A percentile compares a stretch with the other conserved stretches of the same genome.
These are phyloP conservation scores for Rosa chinensis DNA, from an alignment of 306 rosid genomes.

Conservation along the genomic window DNA sequence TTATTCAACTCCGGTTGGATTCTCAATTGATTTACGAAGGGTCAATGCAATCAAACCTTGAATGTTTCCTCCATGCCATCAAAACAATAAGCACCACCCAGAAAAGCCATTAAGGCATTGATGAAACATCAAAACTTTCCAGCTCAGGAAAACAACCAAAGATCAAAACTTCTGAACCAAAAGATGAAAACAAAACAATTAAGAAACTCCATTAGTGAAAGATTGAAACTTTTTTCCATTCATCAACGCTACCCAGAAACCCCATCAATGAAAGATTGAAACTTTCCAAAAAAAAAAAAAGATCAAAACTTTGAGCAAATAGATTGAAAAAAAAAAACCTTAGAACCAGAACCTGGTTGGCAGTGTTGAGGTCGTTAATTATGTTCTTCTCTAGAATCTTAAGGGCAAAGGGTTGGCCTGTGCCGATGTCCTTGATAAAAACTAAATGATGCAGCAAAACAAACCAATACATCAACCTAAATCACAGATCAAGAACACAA, in stretches of 20 bases:
- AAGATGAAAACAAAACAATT: background rate
- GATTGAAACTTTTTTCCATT: background rate
- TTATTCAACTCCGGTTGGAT: no score
- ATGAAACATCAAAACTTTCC: background rate
- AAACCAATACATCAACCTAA: no score
- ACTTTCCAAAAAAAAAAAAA: background rate
- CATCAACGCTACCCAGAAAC: background rate
- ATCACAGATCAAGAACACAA: no score
- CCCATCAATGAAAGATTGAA: background rate
- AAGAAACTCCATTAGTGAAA: background rate
- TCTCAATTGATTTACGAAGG: no score
- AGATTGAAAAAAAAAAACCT: no score
- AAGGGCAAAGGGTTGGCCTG: conserved; percentile 62
- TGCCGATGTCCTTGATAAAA: conserved; percentile 51
- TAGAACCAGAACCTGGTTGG: conserved; percentile 56
- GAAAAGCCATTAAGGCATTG: background rate
- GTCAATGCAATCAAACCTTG: no score
- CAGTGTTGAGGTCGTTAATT: conserved; percentile 53
- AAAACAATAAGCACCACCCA: background rate
- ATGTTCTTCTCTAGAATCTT: conserved; percentile 73
- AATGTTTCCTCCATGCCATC: background rate
- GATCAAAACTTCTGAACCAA: background rate
- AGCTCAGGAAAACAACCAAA: background rate
- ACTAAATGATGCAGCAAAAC: no score
- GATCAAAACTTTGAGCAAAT: background rate